These are phyloP conservation scores for Plantago coronopus DNA, from an alignment of 305 asterid species.

Conservation along the genomic window DNA sequence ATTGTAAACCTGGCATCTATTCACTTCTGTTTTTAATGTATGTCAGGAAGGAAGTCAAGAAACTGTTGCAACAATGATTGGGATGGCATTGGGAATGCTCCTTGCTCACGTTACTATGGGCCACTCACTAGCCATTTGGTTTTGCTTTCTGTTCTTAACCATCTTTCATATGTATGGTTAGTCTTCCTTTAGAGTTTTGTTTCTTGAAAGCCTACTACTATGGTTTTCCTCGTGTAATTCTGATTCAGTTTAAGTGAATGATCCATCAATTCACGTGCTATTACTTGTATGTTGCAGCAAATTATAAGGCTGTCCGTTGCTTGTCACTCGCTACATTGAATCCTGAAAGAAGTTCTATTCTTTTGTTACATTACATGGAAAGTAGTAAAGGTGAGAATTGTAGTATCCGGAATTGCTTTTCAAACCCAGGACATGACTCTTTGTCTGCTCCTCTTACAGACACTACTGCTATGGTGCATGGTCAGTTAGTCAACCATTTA, in stretches of 20 bases:
- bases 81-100: conserved; percentile 98
- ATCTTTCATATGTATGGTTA: conserved; percentile 98
- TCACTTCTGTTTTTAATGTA: conserved; percentile 18
- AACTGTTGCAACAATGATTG: conserved; percentile 93
- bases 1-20: conserved; percentile 4
- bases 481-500: conserved; percentile 5
- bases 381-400: conserved; percentile 64
- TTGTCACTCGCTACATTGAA: conserved; percentile 71
- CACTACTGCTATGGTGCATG: not conserved
- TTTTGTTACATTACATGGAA: conserved; percentile 63
- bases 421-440: conserved; percentile 7
- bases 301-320: conserved; percentile 88
- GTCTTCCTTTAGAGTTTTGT: conserved; percentile 42
- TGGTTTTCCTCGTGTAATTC: conserved; percentile 23
- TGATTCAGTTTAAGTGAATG: conserved; percentile 9
- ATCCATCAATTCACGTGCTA: conserved; percentile 14
- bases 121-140: conserved; percentile 76
- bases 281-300: conserved; percentile 47
- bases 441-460: conserved; percentile 12
- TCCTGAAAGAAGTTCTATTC: conserved; percentile 76
- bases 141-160: conserved; percentile 87
- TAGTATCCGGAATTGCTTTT: conserved; percentile 9
- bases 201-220: conserved; percentile 20
- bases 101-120: conserved; percentile 79
- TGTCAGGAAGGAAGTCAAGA: conserved; percentile 98